Evolutionary conservation across 2,329 filamentous ascomycete species (phyloP).

Genomic region (Epichloe festucae): DNA sequence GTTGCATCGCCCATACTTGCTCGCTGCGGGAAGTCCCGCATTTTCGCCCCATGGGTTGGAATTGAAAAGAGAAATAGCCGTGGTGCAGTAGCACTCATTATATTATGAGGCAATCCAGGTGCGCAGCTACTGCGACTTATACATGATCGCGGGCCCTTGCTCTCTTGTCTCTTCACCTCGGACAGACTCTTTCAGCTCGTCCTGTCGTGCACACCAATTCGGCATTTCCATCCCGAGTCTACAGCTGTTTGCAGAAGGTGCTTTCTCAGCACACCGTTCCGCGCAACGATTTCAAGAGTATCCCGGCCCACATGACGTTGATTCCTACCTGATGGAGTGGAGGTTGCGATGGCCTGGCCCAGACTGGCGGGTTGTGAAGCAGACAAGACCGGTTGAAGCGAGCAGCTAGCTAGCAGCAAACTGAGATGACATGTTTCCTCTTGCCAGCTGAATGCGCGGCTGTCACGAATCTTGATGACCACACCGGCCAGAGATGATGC

Average conservation of each 20-base stretch:
- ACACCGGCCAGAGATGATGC: neutral
- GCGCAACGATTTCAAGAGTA: neutral
- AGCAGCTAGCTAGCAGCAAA: neutral
- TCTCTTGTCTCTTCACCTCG: neutral
- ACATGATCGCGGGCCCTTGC: neutral
- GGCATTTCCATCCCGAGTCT: conserved; percentile 1
- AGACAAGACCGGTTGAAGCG: neutral
- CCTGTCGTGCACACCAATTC: conserved; percentile 4
- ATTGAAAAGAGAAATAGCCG: neutral
- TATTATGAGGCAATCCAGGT: neutral
- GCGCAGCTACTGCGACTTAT: neutral
- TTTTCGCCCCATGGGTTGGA: neutral
- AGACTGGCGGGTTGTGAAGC: neutral
- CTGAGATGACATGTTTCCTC: neutral
- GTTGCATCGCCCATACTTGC: neutral
- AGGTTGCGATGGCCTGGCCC: neutral
- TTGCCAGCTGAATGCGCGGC: neutral
- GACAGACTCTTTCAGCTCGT: neutral
- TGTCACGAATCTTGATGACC: neutral
- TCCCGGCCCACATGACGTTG: neutral
- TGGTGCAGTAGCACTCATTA: neutral
- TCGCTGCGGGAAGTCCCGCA: neutral
- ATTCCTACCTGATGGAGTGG: too few relatives aligned
- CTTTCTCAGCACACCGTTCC: neutral
- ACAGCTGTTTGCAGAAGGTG: neutral